Percentiles rank a stretch among this genome's conserved stretches.
Evolutionary conservation across 768 basidiomycete species (phyloP).

Genomic region (Pleurotus eryngii): DNA sequence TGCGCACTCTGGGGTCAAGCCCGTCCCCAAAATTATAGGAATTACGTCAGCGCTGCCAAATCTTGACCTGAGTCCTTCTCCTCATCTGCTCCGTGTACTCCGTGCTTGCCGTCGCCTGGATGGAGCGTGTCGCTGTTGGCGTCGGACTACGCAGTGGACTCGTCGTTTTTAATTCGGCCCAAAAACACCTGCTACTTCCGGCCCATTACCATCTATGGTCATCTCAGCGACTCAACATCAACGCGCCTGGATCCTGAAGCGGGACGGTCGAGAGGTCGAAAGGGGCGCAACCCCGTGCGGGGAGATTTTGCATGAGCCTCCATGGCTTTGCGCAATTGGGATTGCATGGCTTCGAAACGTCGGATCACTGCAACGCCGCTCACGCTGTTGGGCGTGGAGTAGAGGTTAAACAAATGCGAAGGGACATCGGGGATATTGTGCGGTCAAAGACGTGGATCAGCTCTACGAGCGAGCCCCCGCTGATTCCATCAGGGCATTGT

Average conservation of each 20-base stretch:
- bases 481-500: no score
- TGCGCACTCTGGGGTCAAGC: slow-evolving; percentile 6
- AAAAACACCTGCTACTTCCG: background rate
- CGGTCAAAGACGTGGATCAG: no score
- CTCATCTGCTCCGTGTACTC: background rate
- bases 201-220: background rate
- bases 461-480: no score
- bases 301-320: no score
- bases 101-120: background rate
- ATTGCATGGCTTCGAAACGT: no score
- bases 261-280: no score
- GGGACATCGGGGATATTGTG: no score
- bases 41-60: slow-evolving; percentile 4
- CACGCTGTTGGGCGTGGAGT: no score
- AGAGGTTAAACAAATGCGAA: no score
- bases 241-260: background rate
- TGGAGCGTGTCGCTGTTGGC: background rate
- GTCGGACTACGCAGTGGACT: background rate
- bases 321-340: no score
- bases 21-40: slow-evolving; percentile 8
- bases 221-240: background rate
- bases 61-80: background rate
- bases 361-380: no score
- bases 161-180: background rate
- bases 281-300: no score